Evolutionary conservation across 139 green algal genomes (phyloP).

Genomic region (Ulvella scutata): DNA sequence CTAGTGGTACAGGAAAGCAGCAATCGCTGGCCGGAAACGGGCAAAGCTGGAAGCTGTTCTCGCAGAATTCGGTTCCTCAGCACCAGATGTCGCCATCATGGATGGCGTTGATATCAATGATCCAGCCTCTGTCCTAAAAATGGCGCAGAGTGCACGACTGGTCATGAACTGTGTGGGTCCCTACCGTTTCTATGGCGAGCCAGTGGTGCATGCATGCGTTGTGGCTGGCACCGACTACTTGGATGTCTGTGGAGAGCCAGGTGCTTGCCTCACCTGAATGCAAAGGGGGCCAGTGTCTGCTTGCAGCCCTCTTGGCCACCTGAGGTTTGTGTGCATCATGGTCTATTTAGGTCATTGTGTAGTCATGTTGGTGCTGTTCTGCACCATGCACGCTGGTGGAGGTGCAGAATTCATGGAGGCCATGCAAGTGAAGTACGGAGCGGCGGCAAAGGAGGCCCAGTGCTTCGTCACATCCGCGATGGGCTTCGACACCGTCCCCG

Average conservation of each 20-base stretch:
- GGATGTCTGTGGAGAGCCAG: slow-evolving; percentile 53
- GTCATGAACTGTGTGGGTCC: slow-evolving; percentile 46
- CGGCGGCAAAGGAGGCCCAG: slow-evolving; percentile 12
- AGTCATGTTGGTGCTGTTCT: background rate
- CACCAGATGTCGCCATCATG: slow-evolving; percentile 11
- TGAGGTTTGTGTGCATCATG: background rate
- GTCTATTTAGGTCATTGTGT: background rate
- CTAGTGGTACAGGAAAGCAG: slow-evolving; percentile 2
- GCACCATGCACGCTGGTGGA: background rate
- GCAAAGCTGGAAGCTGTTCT: slow-evolving; percentile 10
- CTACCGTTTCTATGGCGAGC: slow-evolving; percentile 36
- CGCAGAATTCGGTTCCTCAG: background rate
- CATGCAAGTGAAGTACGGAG: slow-evolving; percentile 29
- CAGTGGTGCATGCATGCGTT: slow-evolving; percentile 31
- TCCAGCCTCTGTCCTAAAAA: slow-evolving; percentile 14
- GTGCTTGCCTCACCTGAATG: slow-evolving; percentile 8
- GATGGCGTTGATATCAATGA: slow-evolving; percentile 22
- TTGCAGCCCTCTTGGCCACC: too few relatives aligned
- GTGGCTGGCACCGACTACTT: slow-evolving; percentile 38
- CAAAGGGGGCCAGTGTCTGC: background rate
- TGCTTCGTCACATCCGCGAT: slow-evolving; percentile 29
- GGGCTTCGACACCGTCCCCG: slow-evolving; percentile 41
- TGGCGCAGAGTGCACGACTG: slow-evolving; percentile 17
- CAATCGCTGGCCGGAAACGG: slow-evolving; percentile 15
- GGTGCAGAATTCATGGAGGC: slow-evolving; percentile 55